These are phyloP conservation scores for Fistulinella cinereoalba DNA, from an alignment of 1,284 basidiomycete genomes.

Conservation along the genomic window DNA sequence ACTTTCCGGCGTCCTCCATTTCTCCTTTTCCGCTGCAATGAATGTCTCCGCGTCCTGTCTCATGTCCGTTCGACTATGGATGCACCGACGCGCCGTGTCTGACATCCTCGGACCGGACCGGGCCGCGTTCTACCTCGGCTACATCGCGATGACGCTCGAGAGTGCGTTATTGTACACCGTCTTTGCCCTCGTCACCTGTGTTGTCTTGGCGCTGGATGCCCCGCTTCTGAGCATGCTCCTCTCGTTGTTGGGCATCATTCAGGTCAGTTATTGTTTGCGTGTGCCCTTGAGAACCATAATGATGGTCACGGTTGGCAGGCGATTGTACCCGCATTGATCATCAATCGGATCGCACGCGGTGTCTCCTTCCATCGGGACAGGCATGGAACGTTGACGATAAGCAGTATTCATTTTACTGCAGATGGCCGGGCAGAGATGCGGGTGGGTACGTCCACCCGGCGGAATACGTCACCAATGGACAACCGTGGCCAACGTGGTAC, in stretches of 20 bases:
- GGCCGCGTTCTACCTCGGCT: constrained; percentile 19
- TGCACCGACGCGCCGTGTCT: constrained; percentile 10
- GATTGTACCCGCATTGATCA: constrained; percentile 21
- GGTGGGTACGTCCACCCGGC: no score
- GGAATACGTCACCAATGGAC: no score
- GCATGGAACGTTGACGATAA: neutral
- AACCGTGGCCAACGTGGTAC: no score
- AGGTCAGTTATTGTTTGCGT: constrained; percentile 9
- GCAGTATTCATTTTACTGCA: neutral
- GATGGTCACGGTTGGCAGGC: neutral
- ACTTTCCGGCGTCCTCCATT: constrained; percentile 11
- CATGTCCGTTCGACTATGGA: constrained; percentile 17
- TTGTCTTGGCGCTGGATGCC: constrained; percentile 17
- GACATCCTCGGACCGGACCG: constrained; percentile 8
- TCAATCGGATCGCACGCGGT: constrained; percentile 20
- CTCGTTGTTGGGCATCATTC: constrained; percentile 18
- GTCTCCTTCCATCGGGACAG: constrained; percentile 15
- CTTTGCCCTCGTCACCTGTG: constrained; percentile 12
- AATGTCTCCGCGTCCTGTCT: constrained; percentile 16
- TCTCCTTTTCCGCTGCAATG: constrained; percentile 15
- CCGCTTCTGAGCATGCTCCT: constrained; percentile 18
- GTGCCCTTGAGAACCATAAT: neutral
- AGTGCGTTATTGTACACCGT: constrained; percentile 21
- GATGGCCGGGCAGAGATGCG: no score
- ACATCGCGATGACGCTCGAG: constrained; percentile 27